These are phyloP conservation scores for Backusella morwellensis DNA, from an alignment of 192 early-diverging fungal species.

Conservation along the genomic window DNA sequence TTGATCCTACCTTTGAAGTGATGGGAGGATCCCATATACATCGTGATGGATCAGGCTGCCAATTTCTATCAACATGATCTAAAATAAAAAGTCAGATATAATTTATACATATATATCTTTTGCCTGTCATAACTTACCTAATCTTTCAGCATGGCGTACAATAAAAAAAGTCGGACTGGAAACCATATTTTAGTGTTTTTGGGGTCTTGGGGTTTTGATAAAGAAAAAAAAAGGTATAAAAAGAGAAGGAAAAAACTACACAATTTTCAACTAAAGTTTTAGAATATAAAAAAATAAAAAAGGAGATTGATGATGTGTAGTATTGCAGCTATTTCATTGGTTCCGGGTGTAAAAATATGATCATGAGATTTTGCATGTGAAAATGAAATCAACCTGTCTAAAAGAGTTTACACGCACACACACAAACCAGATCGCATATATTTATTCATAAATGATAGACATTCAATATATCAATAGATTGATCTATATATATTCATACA, in stretches of 20 bases:
- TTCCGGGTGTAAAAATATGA: background rate
- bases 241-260: background rate
- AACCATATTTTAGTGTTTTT: background rate
- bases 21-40: constrained; percentile 38
- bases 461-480: background rate
- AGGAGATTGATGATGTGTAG: background rate
- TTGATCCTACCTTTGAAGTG: constrained; percentile 13
- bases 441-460: background rate
- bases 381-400: background rate
- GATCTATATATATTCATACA: too few species aligned
- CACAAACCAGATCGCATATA: background rate
- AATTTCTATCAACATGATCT: constrained; percentile 32
- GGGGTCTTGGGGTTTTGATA: background rate
- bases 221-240: background rate
- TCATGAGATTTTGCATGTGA: constrained; percentile 14
- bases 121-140: constrained; percentile 22
- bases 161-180: constrained; percentile 30
- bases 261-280: background rate
- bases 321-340: background rate
- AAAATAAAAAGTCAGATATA: background rate
- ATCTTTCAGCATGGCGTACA: constrained; percentile 36
- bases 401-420: too few species aligned
- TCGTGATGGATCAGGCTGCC: constrained; percentile 33
- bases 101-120: background rate
- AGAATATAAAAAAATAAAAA: background rate